Evolutionary conservation across 2,329 filamentous ascomycete genomes (phyloP).

Genomic region (Hymenoscyphus infarciens): DNA sequence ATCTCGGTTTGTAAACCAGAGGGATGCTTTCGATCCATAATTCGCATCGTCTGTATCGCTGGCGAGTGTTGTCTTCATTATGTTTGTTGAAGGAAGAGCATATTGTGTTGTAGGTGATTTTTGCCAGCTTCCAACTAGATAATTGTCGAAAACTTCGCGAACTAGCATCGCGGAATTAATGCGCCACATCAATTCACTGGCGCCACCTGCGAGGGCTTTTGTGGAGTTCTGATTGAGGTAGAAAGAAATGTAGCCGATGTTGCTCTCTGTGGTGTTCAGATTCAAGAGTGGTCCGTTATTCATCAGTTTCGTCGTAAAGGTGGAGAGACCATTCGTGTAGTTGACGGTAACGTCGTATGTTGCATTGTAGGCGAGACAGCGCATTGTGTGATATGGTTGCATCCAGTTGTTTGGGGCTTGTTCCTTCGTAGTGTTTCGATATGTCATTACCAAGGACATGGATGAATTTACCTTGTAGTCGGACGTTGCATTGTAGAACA

Average conservation of each 20-base stretch:
- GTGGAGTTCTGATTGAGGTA: no score
- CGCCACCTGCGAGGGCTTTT: no score
- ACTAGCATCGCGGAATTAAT: not conserved
- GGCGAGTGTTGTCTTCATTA: constrained; percentile 4
- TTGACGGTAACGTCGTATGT: constrained; percentile 4
- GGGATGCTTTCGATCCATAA: not conserved
- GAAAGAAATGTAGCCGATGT: no score
- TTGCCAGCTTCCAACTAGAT: not conserved
- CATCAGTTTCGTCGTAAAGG: not conserved
- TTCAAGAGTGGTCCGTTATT: not conserved
- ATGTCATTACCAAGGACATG: not conserved
- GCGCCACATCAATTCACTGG: not conserved
- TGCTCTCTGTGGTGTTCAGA: not conserved
- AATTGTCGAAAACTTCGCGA: not conserved
- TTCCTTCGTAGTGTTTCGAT: not conserved
- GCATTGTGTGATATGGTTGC: not conserved
- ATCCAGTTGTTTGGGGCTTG: not conserved
- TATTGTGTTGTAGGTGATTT: not conserved
- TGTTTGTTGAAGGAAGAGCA: not conserved
- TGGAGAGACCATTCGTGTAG: constrained; percentile 1
- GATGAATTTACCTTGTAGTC: not conserved
- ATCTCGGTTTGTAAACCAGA: constrained; percentile 4
- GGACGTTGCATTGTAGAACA: not conserved
- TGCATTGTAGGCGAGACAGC: constrained; percentile 1
- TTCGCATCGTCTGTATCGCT: not conserved